These are phyloP conservation scores for Heterobasidion annosum DNA, from an alignment of 1,284 basidiomycete species.

Conservation along the genomic window DNA sequence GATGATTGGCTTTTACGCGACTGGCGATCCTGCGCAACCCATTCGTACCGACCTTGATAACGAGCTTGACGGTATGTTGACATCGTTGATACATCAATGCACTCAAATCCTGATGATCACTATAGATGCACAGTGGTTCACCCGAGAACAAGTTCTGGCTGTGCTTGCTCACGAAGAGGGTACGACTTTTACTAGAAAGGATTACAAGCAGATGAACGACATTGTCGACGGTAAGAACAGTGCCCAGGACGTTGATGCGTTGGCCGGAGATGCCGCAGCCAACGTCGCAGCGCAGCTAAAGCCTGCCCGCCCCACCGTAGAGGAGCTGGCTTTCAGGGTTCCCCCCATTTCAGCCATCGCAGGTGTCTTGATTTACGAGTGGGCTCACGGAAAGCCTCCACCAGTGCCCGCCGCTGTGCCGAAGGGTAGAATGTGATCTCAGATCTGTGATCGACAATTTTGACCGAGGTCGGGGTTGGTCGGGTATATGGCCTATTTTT, in stretches of 20 bases:
- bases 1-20: slow-evolving; percentile 87
- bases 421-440: slow-evolving; percentile 9
- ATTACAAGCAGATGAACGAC: slow-evolving; percentile 50
- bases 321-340: slow-evolving; percentile 51
- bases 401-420: not conserved
- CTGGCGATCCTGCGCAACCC: slow-evolving; percentile 60
- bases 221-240: slow-evolving; percentile 19
- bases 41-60: slow-evolving; percentile 90
- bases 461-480: too few species aligned
- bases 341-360: slow-evolving; percentile 65
- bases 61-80: slow-evolving; percentile 76
- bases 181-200: slow-evolving; percentile 43
- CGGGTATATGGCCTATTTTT: too few species aligned
- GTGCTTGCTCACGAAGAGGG: slow-evolving; percentile 54
- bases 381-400: slow-evolving; percentile 42
- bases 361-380: slow-evolving; percentile 58
- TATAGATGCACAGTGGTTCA: slow-evolving; percentile 84
- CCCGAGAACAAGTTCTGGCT: slow-evolving; percentile 59
- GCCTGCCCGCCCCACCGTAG: slow-evolving; percentile 11
- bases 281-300: not conserved
- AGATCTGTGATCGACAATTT: too few species aligned
- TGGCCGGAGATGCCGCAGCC: slow-evolving; percentile 12
- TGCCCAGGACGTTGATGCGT: slow-evolving; percentile 17
- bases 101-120: too few species aligned
- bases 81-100: not conserved